Evolutionary conservation across 2,329 filamentous ascomycete species (phyloP), one percentile per base, ranked within the genome.

Genomic region (Botrytis tulipae): DNA sequence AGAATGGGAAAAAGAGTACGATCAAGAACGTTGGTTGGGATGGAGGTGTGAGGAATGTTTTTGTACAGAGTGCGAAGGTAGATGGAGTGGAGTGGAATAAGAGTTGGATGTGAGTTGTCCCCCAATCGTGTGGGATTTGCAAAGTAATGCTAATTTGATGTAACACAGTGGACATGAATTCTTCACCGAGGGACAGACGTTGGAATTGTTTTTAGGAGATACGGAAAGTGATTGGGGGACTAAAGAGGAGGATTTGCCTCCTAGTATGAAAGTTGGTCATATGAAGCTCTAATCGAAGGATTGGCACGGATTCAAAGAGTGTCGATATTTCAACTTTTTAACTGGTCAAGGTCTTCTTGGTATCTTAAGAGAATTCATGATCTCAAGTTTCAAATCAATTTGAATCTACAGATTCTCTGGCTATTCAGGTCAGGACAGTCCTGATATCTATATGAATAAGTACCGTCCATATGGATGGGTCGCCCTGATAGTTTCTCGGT

Each of bases 191-290:
- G 91, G 91, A 1, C 88, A 87, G 48, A 85, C 88, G 72, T 82
- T 93, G 59, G 90, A 92, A 67, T 82, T 93, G 65, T 87, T 84
- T 12, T 80, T 93, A 20, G 91, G 90, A 0, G 75, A 79, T 12
- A 83, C 82, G 29, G 90, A 92, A 82, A 92, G 90, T 78, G 77
- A 78, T 0, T 93, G 91, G 91, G 91, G 91, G 0, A 91, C 87
- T 0, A 80, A 80, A 2, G 78, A 85, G 1, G 82, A 84, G 73
- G 90, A 92, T 80, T 78, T 91, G 42, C 91, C 91, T 46, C 91
- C 90, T 0, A 92, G 88, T 63, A 71, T 77, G 73, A 74, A 65
- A 40, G 25, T 62, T 25, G 71, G 63, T 22, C 51, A 44, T 42
- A 65, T 73, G 37, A 57, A 32, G 22, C 32, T 68, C 7, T 71